Evolutionary conservation across 352 stramenopile genomes (phyloP).

Genomic region (Detonula confervacea): DNA sequence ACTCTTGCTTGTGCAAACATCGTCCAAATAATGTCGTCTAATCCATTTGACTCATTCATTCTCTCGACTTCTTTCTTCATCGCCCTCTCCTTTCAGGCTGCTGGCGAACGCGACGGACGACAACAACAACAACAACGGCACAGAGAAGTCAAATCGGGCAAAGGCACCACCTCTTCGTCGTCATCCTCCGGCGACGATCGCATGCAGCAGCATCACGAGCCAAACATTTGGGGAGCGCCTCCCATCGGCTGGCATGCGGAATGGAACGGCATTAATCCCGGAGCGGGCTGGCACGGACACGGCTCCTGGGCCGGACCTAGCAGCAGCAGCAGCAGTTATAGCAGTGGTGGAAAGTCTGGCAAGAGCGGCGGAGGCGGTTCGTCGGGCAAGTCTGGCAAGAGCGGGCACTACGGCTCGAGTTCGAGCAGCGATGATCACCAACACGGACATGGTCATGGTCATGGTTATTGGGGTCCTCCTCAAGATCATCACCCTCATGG

Average conservation of each 20-base stretch:
- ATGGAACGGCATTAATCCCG: not conserved
- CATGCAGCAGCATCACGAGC: not conserved
- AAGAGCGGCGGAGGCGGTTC: too few species aligned
- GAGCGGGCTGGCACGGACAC: too few species aligned
- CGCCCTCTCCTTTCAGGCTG: not conserved
- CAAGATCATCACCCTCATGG: too few species aligned
- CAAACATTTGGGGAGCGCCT: too few species aligned
- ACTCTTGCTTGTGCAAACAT: too few species aligned
- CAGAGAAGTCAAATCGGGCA: not conserved
- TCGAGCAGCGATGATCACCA: not conserved
- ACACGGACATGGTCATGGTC: too few species aligned
- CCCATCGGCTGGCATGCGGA: not conserved
- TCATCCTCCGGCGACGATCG: not conserved
- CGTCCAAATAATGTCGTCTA: too few species aligned
- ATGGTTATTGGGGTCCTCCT: too few species aligned
- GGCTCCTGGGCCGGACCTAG: too few species aligned
- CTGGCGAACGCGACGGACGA: not conserved
- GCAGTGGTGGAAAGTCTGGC: constrained; percentile 1
- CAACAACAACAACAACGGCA: not conserved
- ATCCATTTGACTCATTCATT: not conserved
- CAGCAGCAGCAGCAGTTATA: too few species aligned
- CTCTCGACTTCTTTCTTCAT: not conserved
- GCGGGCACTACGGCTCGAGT: not conserved
- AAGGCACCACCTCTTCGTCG: not conserved
- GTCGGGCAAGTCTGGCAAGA: constrained; percentile 15